phyloP scores from a whole-genome alignment of 2,329 filamentous ascomycete genomes.

The Fonsecaea pugnacius region DNA sequence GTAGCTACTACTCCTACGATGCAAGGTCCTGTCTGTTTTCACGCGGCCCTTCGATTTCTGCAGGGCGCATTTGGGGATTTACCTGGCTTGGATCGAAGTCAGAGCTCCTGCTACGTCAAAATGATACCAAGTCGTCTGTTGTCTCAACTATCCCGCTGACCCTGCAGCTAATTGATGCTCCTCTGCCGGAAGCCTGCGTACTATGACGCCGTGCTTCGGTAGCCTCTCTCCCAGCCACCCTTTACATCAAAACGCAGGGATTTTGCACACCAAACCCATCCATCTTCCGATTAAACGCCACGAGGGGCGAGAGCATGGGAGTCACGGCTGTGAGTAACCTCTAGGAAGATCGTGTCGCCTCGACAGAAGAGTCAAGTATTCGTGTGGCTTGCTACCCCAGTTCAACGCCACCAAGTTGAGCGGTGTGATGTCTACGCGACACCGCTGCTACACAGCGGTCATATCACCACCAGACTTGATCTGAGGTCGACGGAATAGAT shows the following conservation, averaged over 20 bases:
- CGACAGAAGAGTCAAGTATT: not conserved
- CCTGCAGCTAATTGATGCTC: slow-evolving; percentile 8
- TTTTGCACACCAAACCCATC: not conserved
- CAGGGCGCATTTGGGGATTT: slow-evolving; percentile 6
- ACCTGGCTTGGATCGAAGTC: not conserved
- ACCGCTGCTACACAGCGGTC: not conserved
- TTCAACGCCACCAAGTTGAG: slow-evolving; percentile 1
- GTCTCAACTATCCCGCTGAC: not conserved
- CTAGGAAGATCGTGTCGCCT: not conserved
- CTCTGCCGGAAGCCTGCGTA: slow-evolving; percentile 3
- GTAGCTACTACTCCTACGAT: not conserved
- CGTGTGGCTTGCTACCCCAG: not conserved
- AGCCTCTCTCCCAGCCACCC: slow-evolving; percentile 16
- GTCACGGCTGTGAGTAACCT: not conserved
- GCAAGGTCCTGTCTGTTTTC: slow-evolving; percentile 3
- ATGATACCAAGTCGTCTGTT: not conserved
- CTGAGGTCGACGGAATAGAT: not conserved
- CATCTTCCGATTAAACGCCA: not conserved
- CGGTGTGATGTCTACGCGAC: slow-evolving; percentile 8
- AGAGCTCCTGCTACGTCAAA: not conserved
- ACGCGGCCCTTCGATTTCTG: slow-evolving; percentile 5
- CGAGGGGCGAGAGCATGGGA: not conserved
- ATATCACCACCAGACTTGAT: not conserved
- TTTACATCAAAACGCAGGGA: not conserved
- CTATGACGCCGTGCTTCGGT: slow-evolving; percentile 9